phyloP scores from a whole-genome alignment of 208 protist genomes.

The Naegleria lovaniensis region DNA sequence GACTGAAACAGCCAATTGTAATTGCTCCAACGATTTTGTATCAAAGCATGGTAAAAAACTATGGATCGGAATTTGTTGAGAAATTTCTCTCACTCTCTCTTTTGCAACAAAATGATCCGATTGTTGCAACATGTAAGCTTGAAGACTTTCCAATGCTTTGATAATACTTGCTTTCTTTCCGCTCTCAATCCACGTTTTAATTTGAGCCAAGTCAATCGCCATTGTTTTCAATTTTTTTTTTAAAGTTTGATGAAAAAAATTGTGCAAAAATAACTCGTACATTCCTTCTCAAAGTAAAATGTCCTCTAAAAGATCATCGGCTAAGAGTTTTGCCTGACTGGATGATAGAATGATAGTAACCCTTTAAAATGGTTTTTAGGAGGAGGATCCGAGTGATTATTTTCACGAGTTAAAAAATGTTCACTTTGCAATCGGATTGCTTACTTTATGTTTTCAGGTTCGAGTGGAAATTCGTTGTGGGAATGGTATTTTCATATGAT shows the following conservation, averaged over 20 bases:
- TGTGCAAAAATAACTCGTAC: no score
- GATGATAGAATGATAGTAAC: no score
- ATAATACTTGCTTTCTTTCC: neutral
- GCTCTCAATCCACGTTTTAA: neutral
- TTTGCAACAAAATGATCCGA: neutral
- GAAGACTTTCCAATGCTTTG: neutral
- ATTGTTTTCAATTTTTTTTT: neutral
- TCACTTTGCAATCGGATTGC: no score
- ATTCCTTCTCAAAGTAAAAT: no score
- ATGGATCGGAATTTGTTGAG: neutral
- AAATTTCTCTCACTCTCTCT: neutral
- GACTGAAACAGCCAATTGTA: neutral
- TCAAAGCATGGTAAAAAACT: neutral
- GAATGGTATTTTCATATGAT: no score
- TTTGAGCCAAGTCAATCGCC: neutral
- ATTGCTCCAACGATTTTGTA: neutral
- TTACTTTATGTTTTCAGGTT: no score
- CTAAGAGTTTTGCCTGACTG: no score
- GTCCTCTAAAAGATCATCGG: no score
- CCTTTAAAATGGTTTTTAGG: no score
- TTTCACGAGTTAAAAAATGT: no score
- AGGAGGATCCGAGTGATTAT: no score
- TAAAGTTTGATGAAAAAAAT: neutral
- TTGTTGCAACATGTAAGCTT: neutral
- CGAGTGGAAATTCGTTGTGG: no score